A percentile compares a stretch with the other conserved stretches of the same genome.
Conservation (phyloP, 495 filamentous ascomycete species). For the Pseudoneurospora amorphoporcata region DNA sequence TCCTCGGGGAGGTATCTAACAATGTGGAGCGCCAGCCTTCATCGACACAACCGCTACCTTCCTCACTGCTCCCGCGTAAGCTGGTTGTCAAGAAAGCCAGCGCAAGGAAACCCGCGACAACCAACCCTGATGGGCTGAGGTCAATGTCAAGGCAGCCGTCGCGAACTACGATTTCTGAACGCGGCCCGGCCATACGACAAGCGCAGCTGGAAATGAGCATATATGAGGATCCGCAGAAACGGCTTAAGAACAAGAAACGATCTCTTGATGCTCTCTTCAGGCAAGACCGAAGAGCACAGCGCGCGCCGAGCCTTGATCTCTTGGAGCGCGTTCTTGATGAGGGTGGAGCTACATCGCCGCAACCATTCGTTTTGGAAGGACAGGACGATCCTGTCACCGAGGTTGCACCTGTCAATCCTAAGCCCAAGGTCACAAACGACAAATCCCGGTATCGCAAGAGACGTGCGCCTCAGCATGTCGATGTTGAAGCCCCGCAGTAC, state of each 20-base stretch:
- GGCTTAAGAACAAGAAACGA: slow-evolving; percentile 33
- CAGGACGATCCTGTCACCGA: background rate
- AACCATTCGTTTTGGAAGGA: background rate
- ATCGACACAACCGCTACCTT: background rate
- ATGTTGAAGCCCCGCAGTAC: slow-evolving; percentile 38
- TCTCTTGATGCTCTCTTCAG: slow-evolving; percentile 38
- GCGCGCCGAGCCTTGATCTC: slow-evolving; percentile 9
- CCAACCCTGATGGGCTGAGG: background rate
- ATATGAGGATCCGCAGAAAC: slow-evolving; percentile 14
- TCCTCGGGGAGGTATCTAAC: slow-evolving; percentile 23
- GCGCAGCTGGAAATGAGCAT: slow-evolving; percentile 41
- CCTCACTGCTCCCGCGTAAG: slow-evolving; percentile 13
- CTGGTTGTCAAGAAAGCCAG: slow-evolving; percentile 7
- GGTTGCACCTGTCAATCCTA: slow-evolving; percentile 20
- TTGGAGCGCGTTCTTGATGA: slow-evolving; percentile 19
- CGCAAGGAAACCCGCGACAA: slow-evolving; percentile 1
- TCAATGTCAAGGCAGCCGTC: background rate
- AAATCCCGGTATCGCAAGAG: slow-evolving; percentile 35
- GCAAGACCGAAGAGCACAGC: slow-evolving; percentile 23
- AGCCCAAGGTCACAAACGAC: slow-evolving; percentile 14
- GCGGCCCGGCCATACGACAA: slow-evolving; percentile 14
- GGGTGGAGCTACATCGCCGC: background rate
- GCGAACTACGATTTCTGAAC: slow-evolving; percentile 2
- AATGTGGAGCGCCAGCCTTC: slow-evolving; percentile 13
- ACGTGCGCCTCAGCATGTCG: slow-evolving; percentile 40